These are phyloP conservation scores for Yarrowia keelungensis DNA, from an alignment of 805 yeast genomes.

Conservation along the genomic window DNA sequence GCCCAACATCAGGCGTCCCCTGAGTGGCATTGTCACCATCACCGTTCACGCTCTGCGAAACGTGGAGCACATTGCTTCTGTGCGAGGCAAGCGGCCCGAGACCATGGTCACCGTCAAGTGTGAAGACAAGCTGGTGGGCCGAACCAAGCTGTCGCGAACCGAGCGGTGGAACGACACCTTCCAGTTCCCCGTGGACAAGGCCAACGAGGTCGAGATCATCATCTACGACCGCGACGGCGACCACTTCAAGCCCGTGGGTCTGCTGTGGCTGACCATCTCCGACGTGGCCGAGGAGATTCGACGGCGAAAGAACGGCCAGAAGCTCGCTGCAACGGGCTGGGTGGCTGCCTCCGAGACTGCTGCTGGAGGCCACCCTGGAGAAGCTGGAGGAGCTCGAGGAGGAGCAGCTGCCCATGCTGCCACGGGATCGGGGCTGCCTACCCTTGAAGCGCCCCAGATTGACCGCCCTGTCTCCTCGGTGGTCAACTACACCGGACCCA, in stretches of 20 bases:
- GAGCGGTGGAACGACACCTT: slow-evolving; percentile 88
- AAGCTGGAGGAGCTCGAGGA: background rate
- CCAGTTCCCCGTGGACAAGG: slow-evolving; percentile 81
- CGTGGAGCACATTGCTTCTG: slow-evolving; percentile 90
- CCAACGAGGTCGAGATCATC: slow-evolving; percentile 88
- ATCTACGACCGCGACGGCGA: slow-evolving; percentile 81
- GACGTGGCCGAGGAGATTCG: slow-evolving; percentile 96
- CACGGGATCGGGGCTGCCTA: slow-evolving; percentile 4
- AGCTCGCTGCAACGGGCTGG: slow-evolving; percentile 81
- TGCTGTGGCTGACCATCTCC: slow-evolving; percentile 87
- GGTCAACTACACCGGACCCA: slow-evolving; percentile 30
- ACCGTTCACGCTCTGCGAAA: slow-evolving; percentile 81
- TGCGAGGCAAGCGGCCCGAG: slow-evolving; percentile 81
- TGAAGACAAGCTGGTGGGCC: slow-evolving; percentile 85
- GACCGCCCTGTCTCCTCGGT: background rate
- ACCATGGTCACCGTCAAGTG: slow-evolving; percentile 77
- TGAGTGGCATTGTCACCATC: slow-evolving; percentile 79
- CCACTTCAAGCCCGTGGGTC: slow-evolving; percentile 81
- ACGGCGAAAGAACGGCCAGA: slow-evolving; percentile 81
- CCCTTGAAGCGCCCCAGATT: slow-evolving; percentile 19
- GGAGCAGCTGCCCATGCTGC: background rate
- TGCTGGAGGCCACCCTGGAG: background rate
- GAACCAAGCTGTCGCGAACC: slow-evolving; percentile 73
- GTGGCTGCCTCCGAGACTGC: slow-evolving; percentile 49
- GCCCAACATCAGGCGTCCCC: slow-evolving; percentile 77